Percentiles rank a stretch among this genome's conserved stretches.
Evolutionary conservation across 2,329 filamentous ascomycete species (phyloP).

Genomic region (Epicoccum sorghinum): DNA sequence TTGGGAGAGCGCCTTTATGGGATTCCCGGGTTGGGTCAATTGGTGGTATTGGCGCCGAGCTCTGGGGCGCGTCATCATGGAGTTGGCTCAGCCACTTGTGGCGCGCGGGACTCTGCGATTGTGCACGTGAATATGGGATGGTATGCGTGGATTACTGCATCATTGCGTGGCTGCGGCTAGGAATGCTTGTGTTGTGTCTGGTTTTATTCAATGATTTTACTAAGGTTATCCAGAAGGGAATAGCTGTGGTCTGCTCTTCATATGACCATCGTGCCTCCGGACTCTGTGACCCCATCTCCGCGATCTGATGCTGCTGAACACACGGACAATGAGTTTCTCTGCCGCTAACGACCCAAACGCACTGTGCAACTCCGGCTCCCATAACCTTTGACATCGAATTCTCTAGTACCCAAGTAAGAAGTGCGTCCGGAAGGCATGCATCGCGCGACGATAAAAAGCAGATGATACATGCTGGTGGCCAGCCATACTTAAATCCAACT

Average conservation of each 20-base stretch:
- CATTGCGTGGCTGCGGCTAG: background rate
- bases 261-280: conserved; percentile 10
- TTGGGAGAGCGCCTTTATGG: too few species aligned
- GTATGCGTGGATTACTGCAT: background rate
- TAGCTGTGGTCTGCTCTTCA: background rate
- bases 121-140: background rate
- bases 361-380: background rate
- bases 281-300: conserved; percentile 2
- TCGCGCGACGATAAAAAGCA: conserved; percentile 1
- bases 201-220: conserved; percentile 11
- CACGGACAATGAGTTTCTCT: background rate
- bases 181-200: too few species aligned
- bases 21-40: conserved; percentile 2
- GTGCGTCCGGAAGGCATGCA: conserved; percentile 2
- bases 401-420: conserved; percentile 2
- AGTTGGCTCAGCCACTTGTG: conserved; percentile 31
- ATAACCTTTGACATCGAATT: background rate
- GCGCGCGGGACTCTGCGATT: background rate
- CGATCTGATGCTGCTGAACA: background rate
- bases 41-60: conserved; percentile 27
- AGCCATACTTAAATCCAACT: conserved; percentile 10
- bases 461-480: conserved; percentile 5
- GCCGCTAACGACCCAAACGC: background rate
- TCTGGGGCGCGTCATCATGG: conserved; percentile 22
- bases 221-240: conserved; percentile 9